phyloP scores from a whole-genome alignment of 2,329 filamentous ascomycete genomes.

The Ophiostoma sp. region DNA sequence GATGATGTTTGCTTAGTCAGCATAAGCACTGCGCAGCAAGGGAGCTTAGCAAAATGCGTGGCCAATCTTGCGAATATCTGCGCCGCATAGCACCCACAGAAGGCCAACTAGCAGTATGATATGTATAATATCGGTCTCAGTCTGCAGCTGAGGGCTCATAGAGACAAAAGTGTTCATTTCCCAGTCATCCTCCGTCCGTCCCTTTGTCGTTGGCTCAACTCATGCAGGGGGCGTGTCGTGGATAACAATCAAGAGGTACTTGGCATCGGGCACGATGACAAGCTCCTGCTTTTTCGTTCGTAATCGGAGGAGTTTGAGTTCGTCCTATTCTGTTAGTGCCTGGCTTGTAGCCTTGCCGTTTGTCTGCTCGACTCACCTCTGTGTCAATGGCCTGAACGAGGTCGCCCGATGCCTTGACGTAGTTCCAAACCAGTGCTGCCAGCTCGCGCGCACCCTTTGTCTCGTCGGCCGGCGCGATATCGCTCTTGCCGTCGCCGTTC shows the following conservation, averaged over 20 bases:
- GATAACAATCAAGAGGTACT: slow-evolving; percentile 72
- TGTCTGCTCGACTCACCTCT: slow-evolving; percentile 44
- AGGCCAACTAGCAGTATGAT: too few relatives aligned
- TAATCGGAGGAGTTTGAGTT: slow-evolving; percentile 67
- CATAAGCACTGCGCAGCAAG: too few relatives aligned
- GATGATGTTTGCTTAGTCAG: too few relatives aligned
- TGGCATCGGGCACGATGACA: slow-evolving; percentile 73
- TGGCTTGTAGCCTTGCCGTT: neutral
- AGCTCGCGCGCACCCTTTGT: slow-evolving; percentile 61
- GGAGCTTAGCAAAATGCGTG: too few relatives aligned
- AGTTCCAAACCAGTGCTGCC: slow-evolving; percentile 69
- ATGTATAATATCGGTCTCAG: too few relatives aligned
- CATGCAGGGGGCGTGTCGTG: slow-evolving; percentile 72
- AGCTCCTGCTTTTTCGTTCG: slow-evolving; percentile 82
- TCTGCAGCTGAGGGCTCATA: neutral
- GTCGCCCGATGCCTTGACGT: slow-evolving; percentile 61
- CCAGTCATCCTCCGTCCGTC: neutral
- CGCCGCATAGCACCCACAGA: too few relatives aligned
- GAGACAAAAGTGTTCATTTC: neutral
- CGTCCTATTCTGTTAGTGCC: slow-evolving; percentile 48
- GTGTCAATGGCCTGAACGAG: slow-evolving; percentile 68
- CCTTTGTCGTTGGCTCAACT: neutral
- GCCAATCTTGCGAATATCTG: too few relatives aligned
- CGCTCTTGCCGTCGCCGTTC: slow-evolving; percentile 24
- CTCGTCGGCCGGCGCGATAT: slow-evolving; percentile 24